Percentiles rank a stretch among this genome's conserved stretches.
These are phyloP conservation scores for Sarocladiaceae sp. DNA, from an alignment of 2,329 filamentous ascomycete species.

Conservation along the genomic window DNA sequence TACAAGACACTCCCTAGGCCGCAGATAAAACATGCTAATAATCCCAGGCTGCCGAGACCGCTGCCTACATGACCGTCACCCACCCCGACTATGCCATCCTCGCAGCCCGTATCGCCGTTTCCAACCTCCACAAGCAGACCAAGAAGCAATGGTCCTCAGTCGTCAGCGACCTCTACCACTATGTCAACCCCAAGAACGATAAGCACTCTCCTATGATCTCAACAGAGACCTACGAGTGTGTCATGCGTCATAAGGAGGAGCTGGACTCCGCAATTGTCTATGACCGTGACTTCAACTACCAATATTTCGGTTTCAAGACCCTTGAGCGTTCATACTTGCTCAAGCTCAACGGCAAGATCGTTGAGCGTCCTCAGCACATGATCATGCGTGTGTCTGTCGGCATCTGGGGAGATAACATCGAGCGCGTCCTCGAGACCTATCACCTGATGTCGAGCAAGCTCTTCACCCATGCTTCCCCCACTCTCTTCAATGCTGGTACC, in stretches of 20 bases:
- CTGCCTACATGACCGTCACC: conserved; percentile 99
- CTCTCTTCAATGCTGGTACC: conserved; percentile 96
- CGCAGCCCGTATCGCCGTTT: conserved; percentile 95
- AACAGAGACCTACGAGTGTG: conserved; percentile 80
- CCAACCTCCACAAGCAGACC: conserved; percentile 99
- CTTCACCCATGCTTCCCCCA: conserved; percentile 97
- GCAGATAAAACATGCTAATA: conserved; percentile 16
- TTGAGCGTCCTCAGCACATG: conserved; percentile 97
- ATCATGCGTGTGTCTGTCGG: conserved; percentile 99
- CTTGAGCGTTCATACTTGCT: conserved; percentile 96
- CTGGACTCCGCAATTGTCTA: conserved; percentile 99
- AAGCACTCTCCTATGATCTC: conserved; percentile 91
- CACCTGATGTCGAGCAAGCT: conserved; percentile 98
- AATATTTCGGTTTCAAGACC: conserved; percentile 99
- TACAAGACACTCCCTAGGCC: conserved; percentile 14
- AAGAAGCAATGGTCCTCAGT: conserved; percentile 99
- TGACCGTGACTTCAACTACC: conserved; percentile 99
- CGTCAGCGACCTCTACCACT: conserved; percentile 88
- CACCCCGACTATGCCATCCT: conserved; percentile 99
- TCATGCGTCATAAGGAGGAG: conserved; percentile 95
- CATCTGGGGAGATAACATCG: conserved; percentile 92
- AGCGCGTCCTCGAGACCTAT: conserved; percentile 95
- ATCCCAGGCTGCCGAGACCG: conserved; percentile 87
- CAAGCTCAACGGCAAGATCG: conserved; percentile 91
- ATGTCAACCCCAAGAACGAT: conserved; percentile 90